A percentile compares a stretch with the other conserved stretches of the same genome.
Conservation (phyloP, 352 stramenopile genomes). For the Globisporangium perplexum region DNA sequence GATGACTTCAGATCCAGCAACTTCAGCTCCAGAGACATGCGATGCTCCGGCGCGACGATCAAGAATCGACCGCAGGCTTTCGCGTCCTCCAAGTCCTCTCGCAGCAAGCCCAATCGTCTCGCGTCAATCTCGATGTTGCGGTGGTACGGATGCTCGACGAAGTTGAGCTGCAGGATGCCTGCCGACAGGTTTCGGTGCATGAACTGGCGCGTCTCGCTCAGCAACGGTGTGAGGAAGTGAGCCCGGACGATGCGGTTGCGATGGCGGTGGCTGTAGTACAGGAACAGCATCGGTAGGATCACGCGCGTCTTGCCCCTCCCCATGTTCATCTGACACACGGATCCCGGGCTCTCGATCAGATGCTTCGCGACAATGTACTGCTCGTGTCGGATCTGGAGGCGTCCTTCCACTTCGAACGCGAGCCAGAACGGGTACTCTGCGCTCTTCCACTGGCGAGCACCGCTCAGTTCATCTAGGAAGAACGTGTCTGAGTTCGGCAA, state of each 20-base stretch:
- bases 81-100: constrained; percentile 28
- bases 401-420: constrained; percentile 82
- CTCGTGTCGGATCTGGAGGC: constrained; percentile 75
- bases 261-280: constrained; percentile 40
- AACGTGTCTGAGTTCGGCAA: constrained; percentile 14
- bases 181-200: constrained; percentile 55
- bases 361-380: constrained; percentile 75
- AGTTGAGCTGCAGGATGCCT: constrained; percentile 24
- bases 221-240: constrained; percentile 53
- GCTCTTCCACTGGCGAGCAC: constrained; percentile 39
- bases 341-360: constrained; percentile 53
- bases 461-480: constrained; percentile 52
- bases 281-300: constrained; percentile 85
- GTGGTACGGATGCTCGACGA: constrained; percentile 72
- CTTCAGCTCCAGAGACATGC: constrained; percentile 87
- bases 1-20: constrained; percentile 34
- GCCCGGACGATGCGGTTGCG: constrained; percentile 31
- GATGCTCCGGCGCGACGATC: constrained; percentile 80
- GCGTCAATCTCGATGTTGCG: constrained; percentile 36
- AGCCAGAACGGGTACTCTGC: constrained; percentile 70
- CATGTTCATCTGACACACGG: constrained; percentile 86
- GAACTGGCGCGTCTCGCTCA: constrained; percentile 63
- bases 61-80: constrained; percentile 40
- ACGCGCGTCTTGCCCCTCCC: constrained; percentile 85
- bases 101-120: constrained; percentile 22